These are phyloP conservation scores for Chimonanthus praecox DNA, from an alignment of 164 flowering plant genomes.

Conservation along the genomic window DNA sequence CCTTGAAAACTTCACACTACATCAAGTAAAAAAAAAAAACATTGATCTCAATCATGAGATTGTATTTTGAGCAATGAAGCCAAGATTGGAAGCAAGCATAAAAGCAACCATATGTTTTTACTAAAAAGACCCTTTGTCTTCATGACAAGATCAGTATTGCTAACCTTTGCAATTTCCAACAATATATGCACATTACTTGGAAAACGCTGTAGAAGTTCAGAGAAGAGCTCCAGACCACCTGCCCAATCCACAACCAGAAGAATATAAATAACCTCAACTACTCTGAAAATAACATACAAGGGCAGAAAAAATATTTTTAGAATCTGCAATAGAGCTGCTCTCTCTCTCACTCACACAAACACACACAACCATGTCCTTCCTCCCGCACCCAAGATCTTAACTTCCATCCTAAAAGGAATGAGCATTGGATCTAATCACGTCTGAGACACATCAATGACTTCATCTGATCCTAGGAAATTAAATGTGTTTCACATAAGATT, in stretches of 20 bases:
- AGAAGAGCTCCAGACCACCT: slow-evolving; percentile 84
- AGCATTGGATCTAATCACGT: too few relatives aligned
- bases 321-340: background rate
- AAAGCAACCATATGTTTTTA: background rate
- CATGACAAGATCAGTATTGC: slow-evolving; percentile 7
- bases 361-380: too few relatives aligned
- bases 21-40: background rate
- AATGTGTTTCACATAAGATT: too few relatives aligned
- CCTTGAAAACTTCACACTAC: background rate
- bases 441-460: too few relatives aligned
- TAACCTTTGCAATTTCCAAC: slow-evolving; percentile 91
- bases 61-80: background rate
- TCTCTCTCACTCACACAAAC: too few relatives aligned
- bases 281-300: background rate
- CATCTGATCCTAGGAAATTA: too few relatives aligned
- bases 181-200: slow-evolving; percentile 78
- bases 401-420: too few relatives aligned
- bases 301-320: background rate
- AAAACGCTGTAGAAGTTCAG: slow-evolving; percentile 83
- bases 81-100: background rate
- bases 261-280: background rate
- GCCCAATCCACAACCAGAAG: slow-evolving; percentile 15
- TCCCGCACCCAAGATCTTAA: too few relatives aligned
- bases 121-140: background rate
- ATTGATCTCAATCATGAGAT: background rate